Evolutionary conservation across 2,329 filamentous ascomycete species (phyloP).

Genomic region (Penicillium thymicola): DNA sequence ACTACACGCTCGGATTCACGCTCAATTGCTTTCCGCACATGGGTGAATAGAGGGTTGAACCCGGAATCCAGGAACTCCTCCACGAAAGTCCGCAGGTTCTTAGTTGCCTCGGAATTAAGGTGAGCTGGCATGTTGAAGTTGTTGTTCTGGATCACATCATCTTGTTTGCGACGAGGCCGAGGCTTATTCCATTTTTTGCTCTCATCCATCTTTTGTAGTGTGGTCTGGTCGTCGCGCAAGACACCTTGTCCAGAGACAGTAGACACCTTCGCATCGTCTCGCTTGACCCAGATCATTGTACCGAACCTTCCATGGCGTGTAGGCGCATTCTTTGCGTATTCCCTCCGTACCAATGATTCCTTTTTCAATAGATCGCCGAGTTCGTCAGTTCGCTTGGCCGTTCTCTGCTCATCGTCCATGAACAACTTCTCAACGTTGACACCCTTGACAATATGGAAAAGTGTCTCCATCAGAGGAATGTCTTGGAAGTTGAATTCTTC

Average conservation of each 20-base stretch:
- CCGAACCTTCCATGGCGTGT: conserved; percentile 92
- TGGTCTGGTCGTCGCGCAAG: conserved; percentile 67
- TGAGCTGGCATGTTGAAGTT: conserved; percentile 73
- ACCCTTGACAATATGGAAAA: conserved; percentile 91
- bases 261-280: conserved; percentile 77
- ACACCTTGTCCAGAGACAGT: conserved; percentile 87
- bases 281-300: conserved; percentile 94
- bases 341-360: conserved; percentile 77
- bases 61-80: conserved; percentile 92
- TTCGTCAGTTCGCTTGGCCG: conserved; percentile 67
- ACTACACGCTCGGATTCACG: conserved; percentile 80
- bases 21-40: conserved; percentile 84
- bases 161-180: conserved; percentile 58
- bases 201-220: conserved; percentile 83
- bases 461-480: conserved; percentile 80
- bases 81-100: conserved; percentile 75
- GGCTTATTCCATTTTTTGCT: conserved; percentile 89
- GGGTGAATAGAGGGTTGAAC: conserved; percentile 86
- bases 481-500: conserved; percentile 91
- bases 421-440: conserved; percentile 82
- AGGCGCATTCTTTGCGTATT: conserved; percentile 72
- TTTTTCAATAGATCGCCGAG: conserved; percentile 72
- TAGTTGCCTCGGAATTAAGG: conserved; percentile 70
- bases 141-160: conserved; percentile 57
- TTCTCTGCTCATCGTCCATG: conserved; percentile 71